These are phyloP conservation scores for Inonotus obliquus DNA, from an alignment of 1,284 basidiomycete species.

Conservation along the genomic window DNA sequence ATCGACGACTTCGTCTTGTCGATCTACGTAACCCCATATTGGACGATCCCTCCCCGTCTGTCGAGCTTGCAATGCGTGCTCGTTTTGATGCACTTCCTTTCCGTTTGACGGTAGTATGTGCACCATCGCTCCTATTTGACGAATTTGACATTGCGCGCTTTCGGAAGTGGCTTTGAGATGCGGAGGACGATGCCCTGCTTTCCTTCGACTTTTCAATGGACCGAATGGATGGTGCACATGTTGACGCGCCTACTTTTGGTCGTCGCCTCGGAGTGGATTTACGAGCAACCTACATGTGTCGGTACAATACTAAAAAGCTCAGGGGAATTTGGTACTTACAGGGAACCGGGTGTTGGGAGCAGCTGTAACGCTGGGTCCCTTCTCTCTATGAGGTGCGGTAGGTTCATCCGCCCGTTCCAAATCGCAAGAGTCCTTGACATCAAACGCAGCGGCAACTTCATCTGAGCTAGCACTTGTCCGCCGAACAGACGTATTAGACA, in stretches of 20 bases:
- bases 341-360: background rate
- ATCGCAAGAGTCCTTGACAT: background rate
- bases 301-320: background rate
- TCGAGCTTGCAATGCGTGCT: background rate
- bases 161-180: background rate
- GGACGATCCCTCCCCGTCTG: background rate
- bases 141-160: background rate
- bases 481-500: background rate
- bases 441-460: background rate
- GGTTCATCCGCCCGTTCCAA: background rate
- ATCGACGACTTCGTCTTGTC: background rate
- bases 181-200: background rate
- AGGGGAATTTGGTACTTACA: background rate
- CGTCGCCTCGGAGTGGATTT: background rate
- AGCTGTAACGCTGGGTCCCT: background rate
- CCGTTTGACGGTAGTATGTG: background rate
- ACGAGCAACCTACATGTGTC: background rate
- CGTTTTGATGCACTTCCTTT: background rate
- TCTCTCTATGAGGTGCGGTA: background rate
- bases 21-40: background rate
- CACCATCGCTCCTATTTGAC: background rate
- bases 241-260: background rate
- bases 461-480: background rate
- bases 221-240: background rate
- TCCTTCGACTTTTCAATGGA: background rate